A percentile compares a stretch with the other conserved stretches of the same genome.
Evolutionary conservation across 768 basidiomycete species (phyloP).

Genomic region (Phaffia australis): DNA sequence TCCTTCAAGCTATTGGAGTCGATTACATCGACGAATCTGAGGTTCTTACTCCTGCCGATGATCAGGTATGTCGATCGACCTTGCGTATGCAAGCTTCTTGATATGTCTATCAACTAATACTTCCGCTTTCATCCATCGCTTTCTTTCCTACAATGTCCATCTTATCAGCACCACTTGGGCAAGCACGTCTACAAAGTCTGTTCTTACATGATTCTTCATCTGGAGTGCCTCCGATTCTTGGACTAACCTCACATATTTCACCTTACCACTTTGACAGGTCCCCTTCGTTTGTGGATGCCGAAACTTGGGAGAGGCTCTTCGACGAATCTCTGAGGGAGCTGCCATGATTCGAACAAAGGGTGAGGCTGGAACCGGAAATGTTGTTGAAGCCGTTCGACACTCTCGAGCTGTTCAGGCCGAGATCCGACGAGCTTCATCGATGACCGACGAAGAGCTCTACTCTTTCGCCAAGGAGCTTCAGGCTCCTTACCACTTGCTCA

Average conservation of each 20-base stretch:
- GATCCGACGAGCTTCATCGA: conserved; percentile 55
- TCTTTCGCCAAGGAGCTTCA: conserved; percentile 66
- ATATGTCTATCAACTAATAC: neutral
- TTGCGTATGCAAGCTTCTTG: conserved; percentile 17
- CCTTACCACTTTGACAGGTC: conserved; percentile 36
- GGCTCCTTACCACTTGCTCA: conserved; percentile 88
- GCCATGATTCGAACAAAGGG: conserved; percentile 88
- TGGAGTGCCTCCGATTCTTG: too few relatives aligned
- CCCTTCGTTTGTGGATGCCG: conserved; percentile 95
- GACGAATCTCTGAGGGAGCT: conserved; percentile 92
- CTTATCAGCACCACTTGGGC: conserved; percentile 74
- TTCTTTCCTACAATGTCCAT: neutral
- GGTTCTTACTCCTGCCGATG: conserved; percentile 91
- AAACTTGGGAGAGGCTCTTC: conserved; percentile 75
- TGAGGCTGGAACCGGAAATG: conserved; percentile 43
- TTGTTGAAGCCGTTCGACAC: conserved; percentile 69
- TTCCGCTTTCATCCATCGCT: neutral
- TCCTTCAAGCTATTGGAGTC: conserved; percentile 82
- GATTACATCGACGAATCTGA: conserved; percentile 58
- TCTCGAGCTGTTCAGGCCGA: conserved; percentile 69
- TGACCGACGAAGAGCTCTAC: conserved; percentile 93
- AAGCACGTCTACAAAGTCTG: conserved; percentile 75
- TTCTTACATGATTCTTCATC: conserved; percentile 29
- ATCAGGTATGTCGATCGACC: conserved; percentile 34
- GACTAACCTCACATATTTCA: neutral